Base-by-base conservation (phyloP, 192 early-diverging fungal genomes). In the Martensiomyces pterosporus region DNA sequence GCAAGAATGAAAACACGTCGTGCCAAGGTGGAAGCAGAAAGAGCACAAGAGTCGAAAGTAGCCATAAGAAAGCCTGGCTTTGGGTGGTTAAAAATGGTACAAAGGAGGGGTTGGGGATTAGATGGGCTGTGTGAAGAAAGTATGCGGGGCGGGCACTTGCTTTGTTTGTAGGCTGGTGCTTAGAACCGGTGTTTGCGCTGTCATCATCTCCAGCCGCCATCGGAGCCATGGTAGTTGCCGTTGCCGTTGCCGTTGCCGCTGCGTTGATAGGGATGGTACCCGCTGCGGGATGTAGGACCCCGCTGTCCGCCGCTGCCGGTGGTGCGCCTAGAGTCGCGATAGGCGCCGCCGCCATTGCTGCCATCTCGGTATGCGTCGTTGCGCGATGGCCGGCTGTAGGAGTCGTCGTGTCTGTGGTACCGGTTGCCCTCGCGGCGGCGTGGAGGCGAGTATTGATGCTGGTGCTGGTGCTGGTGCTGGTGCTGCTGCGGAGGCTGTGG, bases 251-350 rank as follows among this genome's bases (percentile, higher is more conserved):
- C 32, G 29, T 43, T 29, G 29, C 38, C 44, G 38, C 35, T 39
- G 35, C 61, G 51, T 35, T 43, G 40, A 29, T 66, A 66, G 2
- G 63, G 70, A 17, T 74, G 70, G 47, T 61, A 53, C 1, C 43
- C 47, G 33, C 44, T 61, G 52, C 52, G 52, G 3, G 48, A 27
- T 14, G 53, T n/a, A 2, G 38, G 6, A 29, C 48, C 34, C 18
- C 32, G 21, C 10, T 26, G 24, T 14, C 32, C 23, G 9, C 8
- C 40, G 37, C 46, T 36, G 3, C 15, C 18, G 13, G 42, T 43
- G 49, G 37, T 29, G 35, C 66, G 54, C 25, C 47, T 26, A 21
- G 40, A 16, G 19, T 52, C 44, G 41, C 64, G 41, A 32, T 55
- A 40, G 4, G 27, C 19, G 35, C 39, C 24, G 8, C 38, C 32